These are phyloP conservation scores for Eucalyptus cladocalyx DNA, from an alignment of 345 rosid species.

Conservation along the genomic window DNA sequence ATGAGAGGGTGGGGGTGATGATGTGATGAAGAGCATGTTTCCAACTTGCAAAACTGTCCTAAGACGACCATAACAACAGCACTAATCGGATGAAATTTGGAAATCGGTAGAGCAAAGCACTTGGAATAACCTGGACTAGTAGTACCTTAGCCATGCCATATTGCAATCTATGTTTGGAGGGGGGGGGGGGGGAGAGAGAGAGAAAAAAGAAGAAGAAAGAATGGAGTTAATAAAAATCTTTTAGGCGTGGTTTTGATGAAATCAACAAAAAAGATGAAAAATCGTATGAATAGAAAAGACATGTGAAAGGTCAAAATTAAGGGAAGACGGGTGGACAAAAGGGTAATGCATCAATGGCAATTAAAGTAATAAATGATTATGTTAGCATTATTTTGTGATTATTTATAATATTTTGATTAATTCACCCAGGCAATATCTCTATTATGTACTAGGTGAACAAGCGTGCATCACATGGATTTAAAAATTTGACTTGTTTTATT, in stretches of 20 bases:
- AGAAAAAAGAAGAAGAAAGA: too few relatives aligned
- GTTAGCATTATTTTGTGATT: neutral
- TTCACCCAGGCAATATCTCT: neutral
- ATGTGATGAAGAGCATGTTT: too few relatives aligned
- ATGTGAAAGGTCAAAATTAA: neutral
- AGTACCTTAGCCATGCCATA: neutral
- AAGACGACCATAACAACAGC: too few relatives aligned
- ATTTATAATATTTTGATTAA: neutral
- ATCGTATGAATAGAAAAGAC: neutral
- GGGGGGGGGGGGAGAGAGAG: neutral
- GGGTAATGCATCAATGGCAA: neutral
- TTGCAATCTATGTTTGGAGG: neutral
- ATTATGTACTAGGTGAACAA: neutral
- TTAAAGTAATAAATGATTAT: neutral
- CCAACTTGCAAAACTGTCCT: too few relatives aligned
- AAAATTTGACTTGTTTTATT: too few relatives aligned
- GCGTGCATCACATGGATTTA: fast-evolving
- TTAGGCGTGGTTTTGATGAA: neutral
- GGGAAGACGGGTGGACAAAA: neutral
- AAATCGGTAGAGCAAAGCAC: too few relatives aligned
- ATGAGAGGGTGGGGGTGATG: too few relatives aligned
- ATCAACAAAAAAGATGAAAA: neutral
- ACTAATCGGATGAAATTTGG: too few relatives aligned
- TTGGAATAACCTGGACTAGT: neutral
- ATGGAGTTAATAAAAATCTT: fast-evolving